Conservation (phyloP, 345 rosid genomes). For the Limnanthes douglasii region DNA sequence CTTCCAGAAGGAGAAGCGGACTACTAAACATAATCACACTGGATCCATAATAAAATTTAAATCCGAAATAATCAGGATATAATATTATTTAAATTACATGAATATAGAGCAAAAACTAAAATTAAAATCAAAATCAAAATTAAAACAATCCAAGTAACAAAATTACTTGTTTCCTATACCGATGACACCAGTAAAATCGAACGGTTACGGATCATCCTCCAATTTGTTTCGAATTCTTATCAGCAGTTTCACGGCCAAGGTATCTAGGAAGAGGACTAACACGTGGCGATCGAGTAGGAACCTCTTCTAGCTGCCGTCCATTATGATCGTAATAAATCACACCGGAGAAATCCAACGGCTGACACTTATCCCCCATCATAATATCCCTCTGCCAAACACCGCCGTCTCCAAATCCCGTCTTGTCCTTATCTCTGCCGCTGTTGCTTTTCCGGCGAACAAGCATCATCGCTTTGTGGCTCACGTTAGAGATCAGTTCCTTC, state of each 20-base stretch:
- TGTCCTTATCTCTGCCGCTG: constrained; percentile 5
- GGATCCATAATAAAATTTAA: too few species aligned
- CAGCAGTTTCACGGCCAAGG: constrained; percentile 7
- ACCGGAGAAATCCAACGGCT: constrained; percentile 87
- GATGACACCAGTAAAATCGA: too few species aligned
- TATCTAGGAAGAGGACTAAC: constrained; percentile 49
- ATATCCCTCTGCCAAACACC: constrained; percentile 86
- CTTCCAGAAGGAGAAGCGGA: too few species aligned
- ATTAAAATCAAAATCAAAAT: too few species aligned
- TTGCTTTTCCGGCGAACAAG: constrained; percentile 20
- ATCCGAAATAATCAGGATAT: too few species aligned
- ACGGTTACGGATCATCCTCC: too few species aligned
- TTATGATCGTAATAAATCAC: constrained; percentile 62
- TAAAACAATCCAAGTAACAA: too few species aligned
- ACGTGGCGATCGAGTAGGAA: constrained; percentile 69
- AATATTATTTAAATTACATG: too few species aligned
- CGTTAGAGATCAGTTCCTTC: constrained; percentile 28
- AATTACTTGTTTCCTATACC: too few species aligned
- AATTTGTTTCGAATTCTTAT: too few species aligned
- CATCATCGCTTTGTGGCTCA: constrained; percentile 46
- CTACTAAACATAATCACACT: too few species aligned
- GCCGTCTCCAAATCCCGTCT: constrained; percentile 3
- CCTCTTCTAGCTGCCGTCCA: constrained; percentile 44
- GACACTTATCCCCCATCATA: constrained; percentile 90
- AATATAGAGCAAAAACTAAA: too few species aligned